These are phyloP conservation scores for Myriosclerotinia curreyana DNA, from an alignment of 2,329 filamentous ascomycete species.

Conservation along the genomic window DNA sequence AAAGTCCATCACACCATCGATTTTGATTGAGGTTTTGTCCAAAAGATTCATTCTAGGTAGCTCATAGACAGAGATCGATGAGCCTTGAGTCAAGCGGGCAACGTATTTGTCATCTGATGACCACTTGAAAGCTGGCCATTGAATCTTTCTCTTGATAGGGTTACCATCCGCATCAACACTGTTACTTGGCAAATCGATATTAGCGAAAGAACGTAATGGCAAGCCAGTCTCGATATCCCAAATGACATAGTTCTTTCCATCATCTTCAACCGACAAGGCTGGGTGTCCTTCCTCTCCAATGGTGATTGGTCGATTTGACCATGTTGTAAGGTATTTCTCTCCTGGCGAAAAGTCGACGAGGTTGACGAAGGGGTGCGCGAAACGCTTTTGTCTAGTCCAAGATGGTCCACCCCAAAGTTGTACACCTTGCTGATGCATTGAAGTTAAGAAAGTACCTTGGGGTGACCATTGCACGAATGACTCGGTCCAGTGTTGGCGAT, in stretches of 20 bases:
- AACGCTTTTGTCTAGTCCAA: slow-evolving; percentile 88
- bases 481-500: slow-evolving; percentile 95
- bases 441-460: slow-evolving; percentile 88
- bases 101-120: slow-evolving; percentile 97
- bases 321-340: slow-evolving; percentile 93
- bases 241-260: slow-evolving; percentile 98
- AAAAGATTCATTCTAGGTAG: slow-evolving; percentile 84
- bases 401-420: slow-evolving; percentile 92
- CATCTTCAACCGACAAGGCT: slow-evolving; percentile 82
- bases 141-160: slow-evolving; percentile 82
- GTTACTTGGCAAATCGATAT: slow-evolving; percentile 72
- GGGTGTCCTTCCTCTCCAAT: slow-evolving; percentile 86
- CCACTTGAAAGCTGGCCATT: slow-evolving; percentile 99
- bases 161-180: slow-evolving; percentile 59
- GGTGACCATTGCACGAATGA: slow-evolving; percentile 98
- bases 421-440: slow-evolving; percentile 92
- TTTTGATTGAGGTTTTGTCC: slow-evolving; percentile 90
- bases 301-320: slow-evolving; percentile 90
- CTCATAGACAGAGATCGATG: slow-evolving; percentile 90
- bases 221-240: slow-evolving; percentile 93
- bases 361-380: slow-evolving; percentile 93
- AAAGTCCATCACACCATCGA: slow-evolving; percentile 95
- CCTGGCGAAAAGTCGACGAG: slow-evolving; percentile 91
- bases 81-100: slow-evolving; percentile 81
- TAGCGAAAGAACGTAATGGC: slow-evolving; percentile 89